These are phyloP conservation scores for Lipomyces kockii DNA, from an alignment of 805 yeast species.

Conservation along the genomic window DNA sequence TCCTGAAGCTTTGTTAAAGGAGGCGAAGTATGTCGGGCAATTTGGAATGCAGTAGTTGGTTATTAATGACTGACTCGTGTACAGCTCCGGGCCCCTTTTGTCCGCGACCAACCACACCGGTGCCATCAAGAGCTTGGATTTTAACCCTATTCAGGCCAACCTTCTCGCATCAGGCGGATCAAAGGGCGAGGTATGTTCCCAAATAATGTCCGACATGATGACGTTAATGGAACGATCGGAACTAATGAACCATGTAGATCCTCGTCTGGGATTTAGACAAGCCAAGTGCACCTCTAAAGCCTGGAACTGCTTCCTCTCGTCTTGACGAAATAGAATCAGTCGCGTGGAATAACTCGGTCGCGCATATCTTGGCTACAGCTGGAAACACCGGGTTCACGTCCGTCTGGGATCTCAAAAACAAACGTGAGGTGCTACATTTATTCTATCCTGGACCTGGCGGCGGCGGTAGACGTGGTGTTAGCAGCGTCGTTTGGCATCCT, in stretches of 20 bases:
- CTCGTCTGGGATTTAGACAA: conserved; percentile 86
- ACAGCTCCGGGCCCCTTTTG: conserved; percentile 53
- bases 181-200: conserved; percentile 62
- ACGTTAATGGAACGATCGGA: neutral
- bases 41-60: neutral
- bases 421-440: conserved; percentile 85
- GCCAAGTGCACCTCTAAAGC: conserved; percentile 56
- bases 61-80: neutral
- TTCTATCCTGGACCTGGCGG: conserved; percentile 57
- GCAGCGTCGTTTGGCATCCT: conserved; percentile 96
- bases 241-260: conserved; percentile 46
- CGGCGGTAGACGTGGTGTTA: conserved; percentile 65
- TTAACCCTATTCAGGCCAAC: conserved; percentile 73
- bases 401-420: conserved; percentile 90
- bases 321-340: conserved; percentile 79
- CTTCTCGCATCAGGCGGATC: conserved; percentile 85
- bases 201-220: neutral
- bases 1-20: conserved; percentile 50
- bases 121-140: conserved; percentile 71
- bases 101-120: conserved; percentile 65
- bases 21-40: conserved; percentile 22
- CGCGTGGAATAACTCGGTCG: conserved; percentile 84
- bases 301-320: conserved; percentile 81
- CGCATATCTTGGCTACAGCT: conserved; percentile 89
- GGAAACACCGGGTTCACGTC: conserved; percentile 85